phyloP scores from a whole-genome alignment of 345 rosid species.

The Xanthoceras sorbifolium region DNA sequence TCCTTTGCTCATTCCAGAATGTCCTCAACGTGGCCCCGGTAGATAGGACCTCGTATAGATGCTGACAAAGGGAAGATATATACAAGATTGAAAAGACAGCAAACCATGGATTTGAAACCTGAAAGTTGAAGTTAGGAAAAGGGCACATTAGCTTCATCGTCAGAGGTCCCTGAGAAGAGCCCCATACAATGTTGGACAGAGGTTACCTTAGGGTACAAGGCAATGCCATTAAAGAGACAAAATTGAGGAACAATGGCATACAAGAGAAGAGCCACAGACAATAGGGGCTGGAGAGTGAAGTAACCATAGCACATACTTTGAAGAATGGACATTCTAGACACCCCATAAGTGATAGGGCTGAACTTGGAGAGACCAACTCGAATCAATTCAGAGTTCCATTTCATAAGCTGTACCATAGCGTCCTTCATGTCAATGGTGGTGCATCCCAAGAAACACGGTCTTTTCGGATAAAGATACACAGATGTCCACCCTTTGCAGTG shows the following conservation, averaged over 20 bases:
- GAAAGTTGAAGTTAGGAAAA: neutral
- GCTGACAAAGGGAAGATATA: neutral
- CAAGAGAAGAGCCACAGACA: conserved; percentile 25
- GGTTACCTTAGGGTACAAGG: conserved; percentile 31
- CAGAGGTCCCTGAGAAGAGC: neutral
- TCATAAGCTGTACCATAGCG: conserved; percentile 23
- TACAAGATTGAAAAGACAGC: neutral
- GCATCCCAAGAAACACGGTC: conserved; percentile 31
- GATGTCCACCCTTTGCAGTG: conserved; percentile 37
- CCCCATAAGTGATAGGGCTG: conserved; percentile 29
- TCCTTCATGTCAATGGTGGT: conserved; percentile 29
- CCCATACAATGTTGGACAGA: neutral
- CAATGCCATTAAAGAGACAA: conserved; percentile 21
- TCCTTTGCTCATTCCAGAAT: conserved; percentile 14
- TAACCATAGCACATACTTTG: conserved; percentile 32
- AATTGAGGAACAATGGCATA: conserved; percentile 31
- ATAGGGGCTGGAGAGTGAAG: conserved; percentile 22
- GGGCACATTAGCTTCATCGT: conserved; percentile 21
- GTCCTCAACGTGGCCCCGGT: neutral
- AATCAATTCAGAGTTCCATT: conserved; percentile 27
- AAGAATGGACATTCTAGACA: conserved; percentile 26
- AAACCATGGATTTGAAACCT: conserved; percentile 13
- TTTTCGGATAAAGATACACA: conserved; percentile 25
- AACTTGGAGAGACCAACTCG: conserved; percentile 25
- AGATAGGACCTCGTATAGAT: neutral